These are phyloP conservation scores for Kwoniella heveanensis DNA, from an alignment of 768 basidiomycete species.

Conservation along the genomic window DNA sequence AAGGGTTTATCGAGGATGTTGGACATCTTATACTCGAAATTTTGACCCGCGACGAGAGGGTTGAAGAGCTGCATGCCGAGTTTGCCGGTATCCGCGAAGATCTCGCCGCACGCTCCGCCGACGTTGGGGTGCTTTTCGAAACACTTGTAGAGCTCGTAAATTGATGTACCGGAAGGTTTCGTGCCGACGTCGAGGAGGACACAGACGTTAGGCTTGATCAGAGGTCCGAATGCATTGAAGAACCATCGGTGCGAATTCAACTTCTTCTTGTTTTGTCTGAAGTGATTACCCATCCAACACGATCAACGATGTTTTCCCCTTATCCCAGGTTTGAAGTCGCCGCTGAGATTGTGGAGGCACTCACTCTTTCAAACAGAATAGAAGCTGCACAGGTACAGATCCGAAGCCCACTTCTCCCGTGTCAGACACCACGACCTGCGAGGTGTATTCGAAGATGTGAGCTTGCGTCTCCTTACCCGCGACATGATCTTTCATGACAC, in stretches of 20 bases:
- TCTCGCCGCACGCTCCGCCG: constrained; percentile 53
- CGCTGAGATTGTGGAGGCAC: constrained; percentile 51
- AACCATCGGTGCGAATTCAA: constrained; percentile 54
- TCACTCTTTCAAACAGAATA: constrained; percentile 85
- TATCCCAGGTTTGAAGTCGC: too few species aligned
- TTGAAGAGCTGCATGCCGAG: constrained; percentile 47
- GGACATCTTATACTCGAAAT: constrained; percentile 54
- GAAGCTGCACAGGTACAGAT: constrained; percentile 49
- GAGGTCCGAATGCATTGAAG: constrained; percentile 54
- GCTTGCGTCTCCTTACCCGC: constrained; percentile 81
- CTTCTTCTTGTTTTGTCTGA: constrained; percentile 53
- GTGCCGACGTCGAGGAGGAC: constrained; percentile 55
- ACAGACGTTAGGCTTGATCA: constrained; percentile 54
- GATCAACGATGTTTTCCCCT: too few species aligned
- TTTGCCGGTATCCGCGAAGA: constrained; percentile 47
- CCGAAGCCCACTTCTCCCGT: constrained; percentile 68
- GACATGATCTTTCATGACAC: constrained; percentile 83
- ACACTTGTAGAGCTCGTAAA: constrained; percentile 54
- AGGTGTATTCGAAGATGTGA: constrained; percentile 66
- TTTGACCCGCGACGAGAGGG: constrained; percentile 51
- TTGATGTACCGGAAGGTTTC: constrained; percentile 49
- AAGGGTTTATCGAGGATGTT: constrained; percentile 53
- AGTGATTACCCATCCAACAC: too few species aligned
- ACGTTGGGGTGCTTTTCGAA: constrained; percentile 53
- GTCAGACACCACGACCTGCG: constrained; percentile 74